Evolutionary conservation across 495 filamentous ascomycete genomes (phyloP).

Genomic region (Aspergillus ellipticus): DNA sequence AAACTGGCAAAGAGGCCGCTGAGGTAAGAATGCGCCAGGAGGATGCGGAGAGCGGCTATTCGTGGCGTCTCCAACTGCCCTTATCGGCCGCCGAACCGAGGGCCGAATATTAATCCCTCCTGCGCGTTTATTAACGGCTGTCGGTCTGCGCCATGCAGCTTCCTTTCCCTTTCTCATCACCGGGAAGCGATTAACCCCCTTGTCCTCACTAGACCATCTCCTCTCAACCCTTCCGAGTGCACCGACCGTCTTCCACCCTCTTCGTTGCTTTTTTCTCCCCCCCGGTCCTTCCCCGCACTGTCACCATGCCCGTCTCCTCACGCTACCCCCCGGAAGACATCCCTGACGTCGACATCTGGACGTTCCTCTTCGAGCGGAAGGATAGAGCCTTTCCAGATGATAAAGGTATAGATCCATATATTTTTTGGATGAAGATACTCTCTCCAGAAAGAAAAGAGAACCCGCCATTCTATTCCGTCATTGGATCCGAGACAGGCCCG

Average conservation of each 20-base stretch:
- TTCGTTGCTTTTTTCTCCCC: not conserved
- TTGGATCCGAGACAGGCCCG: not conserved
- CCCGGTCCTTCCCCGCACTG: slow-evolving; percentile 19
- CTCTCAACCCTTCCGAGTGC: not conserved
- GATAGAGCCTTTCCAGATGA: slow-evolving; percentile 61
- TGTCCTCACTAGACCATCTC: not conserved
- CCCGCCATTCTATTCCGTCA: no score
- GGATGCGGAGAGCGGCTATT: not conserved
- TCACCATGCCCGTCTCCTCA: slow-evolving; percentile 41
- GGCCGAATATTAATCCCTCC: not conserved
- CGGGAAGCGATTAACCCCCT: not conserved
- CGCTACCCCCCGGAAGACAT: slow-evolving; percentile 35
- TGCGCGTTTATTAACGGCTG: not conserved
- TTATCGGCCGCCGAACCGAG: not conserved
- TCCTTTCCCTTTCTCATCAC: not conserved
- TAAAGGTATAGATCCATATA: slow-evolving; percentile 28
- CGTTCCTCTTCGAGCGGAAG: slow-evolving; percentile 74
- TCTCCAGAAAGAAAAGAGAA: no score
- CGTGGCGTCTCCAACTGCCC: slow-evolving; percentile 1
- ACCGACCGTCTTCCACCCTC: not conserved
- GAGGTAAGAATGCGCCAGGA: not conserved
- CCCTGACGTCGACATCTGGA: slow-evolving; percentile 61
- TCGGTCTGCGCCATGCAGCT: not conserved
- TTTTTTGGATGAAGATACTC: not conserved
- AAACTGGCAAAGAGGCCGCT: not conserved